Evolutionary conservation across 2,329 filamentous ascomycete genomes (phyloP).

Genomic region (Davidsoniella australis): DNA sequence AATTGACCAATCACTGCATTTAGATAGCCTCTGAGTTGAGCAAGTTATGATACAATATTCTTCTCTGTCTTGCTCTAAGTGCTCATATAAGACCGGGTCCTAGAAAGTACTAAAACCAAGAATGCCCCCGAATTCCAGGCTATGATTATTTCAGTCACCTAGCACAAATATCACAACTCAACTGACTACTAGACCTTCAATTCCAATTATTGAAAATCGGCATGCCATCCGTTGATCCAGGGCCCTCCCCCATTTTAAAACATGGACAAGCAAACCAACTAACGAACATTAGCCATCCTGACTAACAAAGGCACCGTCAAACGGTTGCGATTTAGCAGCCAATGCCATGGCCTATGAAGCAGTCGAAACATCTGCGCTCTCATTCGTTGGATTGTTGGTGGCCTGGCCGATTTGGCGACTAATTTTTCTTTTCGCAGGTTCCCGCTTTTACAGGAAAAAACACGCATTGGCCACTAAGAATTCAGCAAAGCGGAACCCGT

Average conservation of each 20-base stretch:
- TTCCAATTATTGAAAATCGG: too few relatives aligned
- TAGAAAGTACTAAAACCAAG: neutral
- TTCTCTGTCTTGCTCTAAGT: conserved; percentile 3
- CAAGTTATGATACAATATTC: conserved; percentile 11
- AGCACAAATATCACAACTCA: too few relatives aligned
- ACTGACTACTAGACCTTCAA: too few relatives aligned
- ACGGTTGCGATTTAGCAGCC: conserved; percentile 4
- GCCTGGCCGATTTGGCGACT: conserved; percentile 2
- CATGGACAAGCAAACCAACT: too few relatives aligned
- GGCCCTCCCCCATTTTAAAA: too few relatives aligned
- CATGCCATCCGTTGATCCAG: too few relatives aligned
- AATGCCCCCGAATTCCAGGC: neutral
- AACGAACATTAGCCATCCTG: neutral
- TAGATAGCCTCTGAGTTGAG: neutral
- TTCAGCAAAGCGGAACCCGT: conserved; percentile 3
- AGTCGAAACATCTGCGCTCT: conserved; percentile 8
- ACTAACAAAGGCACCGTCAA: conserved; percentile 7
- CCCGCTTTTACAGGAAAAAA: conserved; percentile 9
- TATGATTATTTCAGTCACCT: neutral
- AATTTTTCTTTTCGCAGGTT: conserved; percentile 8
- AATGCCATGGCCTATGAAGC: neutral
- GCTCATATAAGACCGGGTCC: neutral
- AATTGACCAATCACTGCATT: too few relatives aligned
- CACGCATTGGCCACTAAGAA: conserved; percentile 11
- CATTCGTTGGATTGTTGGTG: conserved; percentile 5